Evolutionary conservation across 306 rosid species (phyloP), one percentile per base, ranked within the genome.

Genomic region (Medicago ruthenica): DNA sequence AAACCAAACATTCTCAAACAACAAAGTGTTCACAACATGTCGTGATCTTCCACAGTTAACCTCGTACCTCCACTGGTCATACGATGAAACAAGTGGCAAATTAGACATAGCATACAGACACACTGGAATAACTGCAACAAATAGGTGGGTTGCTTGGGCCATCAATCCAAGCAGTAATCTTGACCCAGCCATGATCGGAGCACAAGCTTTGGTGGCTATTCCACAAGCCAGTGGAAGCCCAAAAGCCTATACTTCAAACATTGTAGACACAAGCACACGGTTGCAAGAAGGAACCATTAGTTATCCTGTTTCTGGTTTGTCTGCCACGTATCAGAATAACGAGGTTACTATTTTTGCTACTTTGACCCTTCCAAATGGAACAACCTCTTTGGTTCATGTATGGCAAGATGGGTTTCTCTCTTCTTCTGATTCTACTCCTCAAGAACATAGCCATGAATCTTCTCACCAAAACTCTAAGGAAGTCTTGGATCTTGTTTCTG

Each of bases 71-170:
- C 87, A 93, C 67, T 93, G 95, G 98, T 85, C 55, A 12, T 86
- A 80, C 37, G 75, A 83, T 1, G 37, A 53, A 54, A 0, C 82
- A 0, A 73, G 86, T 1, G 89, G 90, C 2, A 76, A 64, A 20
- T 79, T 93, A 1, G 75, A 77, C 6, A 85, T 93, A 44, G 98
- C 94, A n/a, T 93, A 61, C 79, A 60, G 76, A 18, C 94, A 81
- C 39, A 76, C 67, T 0, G 83, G 82, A 41, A 65, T 86, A 45
- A 59, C 83, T 0, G 0, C 88, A 20, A 69, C 91, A 16, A 50
- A 76, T 13, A 79, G 57, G 2, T 93, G 96, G 94, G 92, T 85
- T 5, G 80, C 96, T 4, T 93, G 98, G 96, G 98, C 83, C 13
- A 87, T 93, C 71, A 88, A 93, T 20, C 93, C 92, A 0, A 55